Percentiles rank a stretch among this genome's conserved stretches.
These are phyloP conservation scores for Gymnopilus dilepis DNA, from an alignment of 768 basidiomycete genomes.

Conservation along the genomic window DNA sequence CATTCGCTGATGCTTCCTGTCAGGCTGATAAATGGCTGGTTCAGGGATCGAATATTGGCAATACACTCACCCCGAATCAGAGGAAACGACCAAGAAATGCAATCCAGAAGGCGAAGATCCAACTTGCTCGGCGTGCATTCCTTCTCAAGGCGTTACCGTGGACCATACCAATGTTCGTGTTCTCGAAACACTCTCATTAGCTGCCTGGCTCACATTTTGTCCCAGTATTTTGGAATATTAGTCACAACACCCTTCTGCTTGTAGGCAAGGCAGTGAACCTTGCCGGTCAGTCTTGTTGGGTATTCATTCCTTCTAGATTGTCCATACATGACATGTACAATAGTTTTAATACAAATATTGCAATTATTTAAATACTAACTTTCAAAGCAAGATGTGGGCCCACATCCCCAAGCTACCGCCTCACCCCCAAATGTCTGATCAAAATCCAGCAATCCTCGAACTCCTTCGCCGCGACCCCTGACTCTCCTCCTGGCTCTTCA, in stretches of 20 bases:
- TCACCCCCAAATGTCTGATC: background rate
- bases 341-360: background rate
- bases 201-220: background rate
- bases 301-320: background rate
- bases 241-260: constrained; percentile 22
- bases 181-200: constrained; percentile 11
- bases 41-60: constrained; percentile 60
- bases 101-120: constrained; percentile 53
- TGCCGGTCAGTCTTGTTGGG: background rate
- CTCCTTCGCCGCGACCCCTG: constrained; percentile 26
- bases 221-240: constrained; percentile 23
- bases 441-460: constrained; percentile 33
- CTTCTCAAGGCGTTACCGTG: constrained; percentile 47
- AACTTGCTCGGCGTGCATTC: constrained; percentile 52
- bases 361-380: background rate
- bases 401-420: too few species aligned
- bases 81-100: constrained; percentile 47
- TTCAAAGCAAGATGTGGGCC: background rate
- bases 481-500: constrained; percentile 39
- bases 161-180: constrained; percentile 50
- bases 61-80: constrained; percentile 44
- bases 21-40: too few species aligned
- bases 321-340: background rate
- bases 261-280: background rate
- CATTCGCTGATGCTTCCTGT: too few species aligned